Conservation (phyloP, 2,329 filamentous ascomycete species). For the Hypoxylon sp. region DNA sequence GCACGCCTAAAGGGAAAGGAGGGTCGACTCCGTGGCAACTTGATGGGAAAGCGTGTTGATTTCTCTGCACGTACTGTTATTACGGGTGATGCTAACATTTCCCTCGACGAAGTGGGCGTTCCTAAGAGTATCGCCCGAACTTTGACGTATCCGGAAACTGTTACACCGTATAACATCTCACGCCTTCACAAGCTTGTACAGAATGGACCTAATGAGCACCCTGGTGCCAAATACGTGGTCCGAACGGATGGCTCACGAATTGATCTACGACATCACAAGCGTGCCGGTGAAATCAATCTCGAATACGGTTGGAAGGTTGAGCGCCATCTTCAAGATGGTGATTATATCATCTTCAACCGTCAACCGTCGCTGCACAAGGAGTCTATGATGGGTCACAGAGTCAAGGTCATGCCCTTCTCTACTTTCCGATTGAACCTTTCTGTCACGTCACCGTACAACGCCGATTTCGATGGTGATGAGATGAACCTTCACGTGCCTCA, state of each 20-base stretch:
- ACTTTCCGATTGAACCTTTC: constrained; percentile 98
- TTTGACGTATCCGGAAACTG: constrained; percentile 94
- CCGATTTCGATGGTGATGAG: constrained; percentile 99
- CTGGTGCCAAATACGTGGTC: constrained; percentile 96
- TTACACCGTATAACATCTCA: constrained; percentile 97
- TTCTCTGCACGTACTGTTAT: constrained; percentile 99
- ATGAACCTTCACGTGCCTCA: constrained; percentile 99
- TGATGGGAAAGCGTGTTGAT: constrained; percentile 99
- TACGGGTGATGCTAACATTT: constrained; percentile 96
- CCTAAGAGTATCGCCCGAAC: constrained; percentile 92
- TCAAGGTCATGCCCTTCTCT: constrained; percentile 98
- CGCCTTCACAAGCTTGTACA: constrained; percentile 89
- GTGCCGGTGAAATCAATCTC: constrained; percentile 83
- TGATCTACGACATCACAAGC: constrained; percentile 91
- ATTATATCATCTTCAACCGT: constrained; percentile 99
- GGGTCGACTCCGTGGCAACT: constrained; percentile 93
- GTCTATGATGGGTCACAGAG: constrained; percentile 99
- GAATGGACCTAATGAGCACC: constrained; percentile 94
- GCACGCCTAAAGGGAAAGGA: constrained; percentile 99
- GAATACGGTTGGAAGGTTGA: constrained; percentile 99
- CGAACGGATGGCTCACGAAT: constrained; percentile 92
- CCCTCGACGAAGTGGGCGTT: constrained; percentile 95
- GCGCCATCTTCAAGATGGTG: constrained; percentile 92
- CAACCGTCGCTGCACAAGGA: constrained; percentile 99
- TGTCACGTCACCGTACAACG: constrained; percentile 98